Conservation (phyloP, 164 flowering plant species). For the Buxus sempervirens region DNA sequence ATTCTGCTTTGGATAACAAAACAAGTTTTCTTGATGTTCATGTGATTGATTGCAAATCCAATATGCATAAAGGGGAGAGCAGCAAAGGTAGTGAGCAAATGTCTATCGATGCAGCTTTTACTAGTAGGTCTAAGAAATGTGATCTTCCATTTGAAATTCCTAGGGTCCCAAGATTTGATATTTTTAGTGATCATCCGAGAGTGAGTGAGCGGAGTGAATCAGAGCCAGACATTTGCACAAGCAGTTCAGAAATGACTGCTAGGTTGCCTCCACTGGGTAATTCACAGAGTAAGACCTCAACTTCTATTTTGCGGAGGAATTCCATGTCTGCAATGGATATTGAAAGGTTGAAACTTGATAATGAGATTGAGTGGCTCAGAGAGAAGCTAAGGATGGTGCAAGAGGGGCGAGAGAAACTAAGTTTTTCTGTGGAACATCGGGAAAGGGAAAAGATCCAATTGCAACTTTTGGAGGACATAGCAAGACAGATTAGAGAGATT, state of each 20-base stretch:
- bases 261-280: slow-evolving; percentile 32
- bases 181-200: slow-evolving; percentile 16
- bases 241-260: slow-evolving; percentile 32
- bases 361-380: slow-evolving; percentile 68
- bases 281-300: slow-evolving; percentile 17
- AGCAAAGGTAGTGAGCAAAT: slow-evolving; percentile 19
- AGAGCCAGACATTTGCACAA: slow-evolving; percentile 29
- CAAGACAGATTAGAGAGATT: slow-evolving; percentile 61
- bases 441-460: slow-evolving; percentile 55
- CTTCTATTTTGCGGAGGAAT: slow-evolving; percentile 42
- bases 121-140: slow-evolving; percentile 13
- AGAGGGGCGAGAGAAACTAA: slow-evolving; percentile 72
- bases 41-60: slow-evolving; percentile 42
- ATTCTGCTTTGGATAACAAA: slow-evolving; percentile 26
- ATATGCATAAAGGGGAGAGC: slow-evolving; percentile 6
- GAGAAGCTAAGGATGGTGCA: slow-evolving; percentile 69
- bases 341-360: slow-evolving; percentile 71
- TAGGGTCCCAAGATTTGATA: slow-evolving; percentile 13
- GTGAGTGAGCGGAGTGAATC: slow-evolving; percentile 13
- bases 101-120: slow-evolving; percentile 7
- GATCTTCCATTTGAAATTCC: slow-evolving; percentile 20
- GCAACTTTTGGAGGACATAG: slow-evolving; percentile 66
- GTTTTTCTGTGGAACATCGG: slow-evolving; percentile 38
- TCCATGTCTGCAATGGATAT: slow-evolving; percentile 64
- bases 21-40: slow-evolving; percentile 59